Percentiles rank a stretch among this genome's conserved stretches.
Conservation (phyloP, 2,329 filamentous ascomycete species). For the Colletotrichum echinochloae region DNA sequence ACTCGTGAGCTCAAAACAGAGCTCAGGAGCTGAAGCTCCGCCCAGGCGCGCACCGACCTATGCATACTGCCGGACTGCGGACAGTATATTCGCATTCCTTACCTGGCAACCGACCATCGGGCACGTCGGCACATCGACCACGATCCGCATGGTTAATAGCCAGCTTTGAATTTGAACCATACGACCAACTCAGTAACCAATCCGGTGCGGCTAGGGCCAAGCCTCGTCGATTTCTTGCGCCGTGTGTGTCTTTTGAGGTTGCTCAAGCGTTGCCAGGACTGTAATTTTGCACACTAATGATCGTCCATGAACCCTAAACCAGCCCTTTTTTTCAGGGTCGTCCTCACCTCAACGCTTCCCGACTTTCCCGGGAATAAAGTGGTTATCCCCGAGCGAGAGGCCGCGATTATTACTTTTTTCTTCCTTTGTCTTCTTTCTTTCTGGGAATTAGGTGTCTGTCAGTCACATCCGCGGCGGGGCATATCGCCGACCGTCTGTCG, state of each 20-base stretch:
- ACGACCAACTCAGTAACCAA: background rate
- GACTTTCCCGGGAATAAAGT: background rate
- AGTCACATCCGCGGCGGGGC: conserved; percentile 4
- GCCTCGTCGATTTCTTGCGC: background rate
- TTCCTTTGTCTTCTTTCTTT: too few relatives aligned
- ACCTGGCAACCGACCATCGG: background rate
- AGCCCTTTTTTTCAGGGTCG: conserved; percentile 23
- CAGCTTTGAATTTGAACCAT: background rate
- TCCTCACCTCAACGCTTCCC: conserved; percentile 5
- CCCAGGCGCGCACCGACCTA: background rate
- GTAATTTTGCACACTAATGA: background rate
- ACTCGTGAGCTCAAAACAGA: background rate
- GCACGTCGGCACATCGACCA: background rate
- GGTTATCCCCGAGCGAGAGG: conserved; percentile 1
- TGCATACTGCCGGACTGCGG: background rate
- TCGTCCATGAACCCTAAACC: conserved; percentile 10
- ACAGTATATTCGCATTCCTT: background rate
- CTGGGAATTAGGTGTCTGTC: background rate
- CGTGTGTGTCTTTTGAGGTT: background rate
- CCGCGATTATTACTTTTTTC: background rate
- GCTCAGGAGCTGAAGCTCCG: conserved; percentile 37
- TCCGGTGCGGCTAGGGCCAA: background rate
- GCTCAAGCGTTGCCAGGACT: background rate
- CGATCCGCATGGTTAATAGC: background rate
- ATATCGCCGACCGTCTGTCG: background rate